Evolutionary conservation across 352 stramenopile genomes (phyloP).

Genomic region (Globisporangium solare): DNA sequence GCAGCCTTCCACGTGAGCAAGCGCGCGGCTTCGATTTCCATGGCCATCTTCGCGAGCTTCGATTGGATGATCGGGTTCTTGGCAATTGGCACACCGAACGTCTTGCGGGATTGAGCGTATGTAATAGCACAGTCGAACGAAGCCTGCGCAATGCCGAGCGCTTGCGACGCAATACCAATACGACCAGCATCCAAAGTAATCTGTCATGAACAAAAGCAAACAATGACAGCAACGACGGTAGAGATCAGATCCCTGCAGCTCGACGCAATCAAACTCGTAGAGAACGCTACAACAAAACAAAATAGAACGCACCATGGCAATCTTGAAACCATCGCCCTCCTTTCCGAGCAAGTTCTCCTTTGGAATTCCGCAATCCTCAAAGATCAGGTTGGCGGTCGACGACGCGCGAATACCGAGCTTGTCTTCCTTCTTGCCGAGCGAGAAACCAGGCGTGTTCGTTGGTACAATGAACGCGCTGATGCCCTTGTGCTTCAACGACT

Average conservation of each 20-base stretch:
- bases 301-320: constrained; percentile 49
- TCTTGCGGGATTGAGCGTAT: constrained; percentile 92
- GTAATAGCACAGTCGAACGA: constrained; percentile 95
- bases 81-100: constrained; percentile 92
- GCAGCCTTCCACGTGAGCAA: constrained; percentile 94
- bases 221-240: neutral
- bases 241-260: too few relatives aligned
- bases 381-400: constrained; percentile 96
- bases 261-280: neutral
- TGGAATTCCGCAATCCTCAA: constrained; percentile 92
- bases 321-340: constrained; percentile 88
- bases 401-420: constrained; percentile 97
- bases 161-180: constrained; percentile 95
- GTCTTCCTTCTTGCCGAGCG: constrained; percentile 96
- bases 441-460: constrained; percentile 89
- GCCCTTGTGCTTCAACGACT: constrained; percentile 93
- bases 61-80: constrained; percentile 86
- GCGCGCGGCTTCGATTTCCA: constrained; percentile 90
- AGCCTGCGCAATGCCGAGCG: constrained; percentile 94
- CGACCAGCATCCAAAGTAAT: constrained; percentile 92
- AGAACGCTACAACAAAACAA: neutral
- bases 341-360: constrained; percentile 85
- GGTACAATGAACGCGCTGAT: constrained; percentile 97
- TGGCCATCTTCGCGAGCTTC: constrained; percentile 93
- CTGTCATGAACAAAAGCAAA: constrained; percentile 20